These are phyloP conservation scores for Syncephalastrum sp. DNA, from an alignment of 371 early-diverging fungal species.

Conservation along the genomic window DNA sequence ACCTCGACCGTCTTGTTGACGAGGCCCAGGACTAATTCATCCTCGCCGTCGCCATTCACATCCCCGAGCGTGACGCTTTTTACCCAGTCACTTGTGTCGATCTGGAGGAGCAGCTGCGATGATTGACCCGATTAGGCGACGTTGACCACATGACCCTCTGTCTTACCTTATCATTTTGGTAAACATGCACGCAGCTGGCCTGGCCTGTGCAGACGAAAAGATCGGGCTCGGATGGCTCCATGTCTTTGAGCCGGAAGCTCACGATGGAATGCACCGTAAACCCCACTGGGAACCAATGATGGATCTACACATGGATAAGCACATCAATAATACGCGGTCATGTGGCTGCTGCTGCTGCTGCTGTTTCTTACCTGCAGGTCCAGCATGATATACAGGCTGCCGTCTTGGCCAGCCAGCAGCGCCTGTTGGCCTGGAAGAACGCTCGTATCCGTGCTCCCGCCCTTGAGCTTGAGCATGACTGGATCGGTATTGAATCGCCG, in stretches of 20 bases:
- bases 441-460: not conserved
- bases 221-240: constrained; percentile 33
- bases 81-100: constrained; percentile 42
- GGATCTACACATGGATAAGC: constrained; percentile 19
- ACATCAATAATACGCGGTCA: too few relatives aligned
- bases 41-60: constrained; percentile 45
- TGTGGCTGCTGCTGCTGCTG: too few relatives aligned
- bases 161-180: constrained; percentile 39
- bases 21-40: constrained; percentile 43
- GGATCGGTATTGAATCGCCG: constrained; percentile 7
- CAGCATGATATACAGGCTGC: constrained; percentile 42
- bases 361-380: constrained; percentile 34
- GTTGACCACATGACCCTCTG: not conserved
- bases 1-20: constrained; percentile 44
- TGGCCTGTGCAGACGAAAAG: constrained; percentile 47
- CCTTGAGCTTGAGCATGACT: not conserved
- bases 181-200: constrained; percentile 31
- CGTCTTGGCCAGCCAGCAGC: constrained; percentile 44
- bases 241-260: constrained; percentile 26
- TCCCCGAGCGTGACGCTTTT: constrained; percentile 44
- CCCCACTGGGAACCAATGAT: constrained; percentile 36
- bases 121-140: constrained; percentile 1
- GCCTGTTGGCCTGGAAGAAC: constrained; percentile 25
- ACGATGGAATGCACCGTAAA: constrained; percentile 29
- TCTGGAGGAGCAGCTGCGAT: constrained; percentile 26